These are phyloP conservation scores for Malus hybrid DNA, from an alignment of 331 rosid genomes.

Conservation along the genomic window DNA sequence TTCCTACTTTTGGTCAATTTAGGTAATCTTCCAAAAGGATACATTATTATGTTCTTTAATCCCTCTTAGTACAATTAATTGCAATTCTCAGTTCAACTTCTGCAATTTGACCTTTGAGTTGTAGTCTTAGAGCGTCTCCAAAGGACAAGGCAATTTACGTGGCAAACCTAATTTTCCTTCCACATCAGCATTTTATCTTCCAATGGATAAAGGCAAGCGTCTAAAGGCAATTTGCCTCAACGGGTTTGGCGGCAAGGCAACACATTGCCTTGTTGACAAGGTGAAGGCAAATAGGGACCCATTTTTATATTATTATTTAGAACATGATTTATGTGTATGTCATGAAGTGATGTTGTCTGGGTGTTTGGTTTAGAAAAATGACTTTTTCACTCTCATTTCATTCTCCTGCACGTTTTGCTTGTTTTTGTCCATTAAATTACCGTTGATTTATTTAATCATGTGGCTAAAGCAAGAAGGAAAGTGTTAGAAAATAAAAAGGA, in stretches of 20 bases:
- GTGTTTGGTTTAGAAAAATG: no score
- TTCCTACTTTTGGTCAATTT: conserved; percentile 1
- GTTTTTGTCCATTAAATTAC: no score
- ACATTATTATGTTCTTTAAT: no score
- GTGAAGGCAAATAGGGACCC: not conserved
- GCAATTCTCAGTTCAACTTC: not conserved
- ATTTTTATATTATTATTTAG: no score
- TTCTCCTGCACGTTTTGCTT: fast-evolving
- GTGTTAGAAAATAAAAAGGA: not conserved
- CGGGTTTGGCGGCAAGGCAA: not conserved
- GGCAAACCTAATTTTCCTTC: not conserved
- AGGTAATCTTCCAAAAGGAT: no score
- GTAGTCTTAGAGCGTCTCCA: not conserved
- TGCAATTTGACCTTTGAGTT: not conserved
- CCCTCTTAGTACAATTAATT: not conserved
- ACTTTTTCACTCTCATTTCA: no score
- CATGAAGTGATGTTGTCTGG: not conserved
- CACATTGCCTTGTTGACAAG: not conserved
- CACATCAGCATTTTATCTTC: not conserved
- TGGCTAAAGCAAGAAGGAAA: not conserved
- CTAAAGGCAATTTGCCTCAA: not conserved
- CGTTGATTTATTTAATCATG: not conserved
- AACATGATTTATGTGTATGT: not conserved
- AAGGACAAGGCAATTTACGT: not conserved
- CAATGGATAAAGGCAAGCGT: not conserved